phyloP scores from a whole-genome alignment of 495 filamentous ascomycete genomes.

The Aspergillus kassunensis region DNA sequence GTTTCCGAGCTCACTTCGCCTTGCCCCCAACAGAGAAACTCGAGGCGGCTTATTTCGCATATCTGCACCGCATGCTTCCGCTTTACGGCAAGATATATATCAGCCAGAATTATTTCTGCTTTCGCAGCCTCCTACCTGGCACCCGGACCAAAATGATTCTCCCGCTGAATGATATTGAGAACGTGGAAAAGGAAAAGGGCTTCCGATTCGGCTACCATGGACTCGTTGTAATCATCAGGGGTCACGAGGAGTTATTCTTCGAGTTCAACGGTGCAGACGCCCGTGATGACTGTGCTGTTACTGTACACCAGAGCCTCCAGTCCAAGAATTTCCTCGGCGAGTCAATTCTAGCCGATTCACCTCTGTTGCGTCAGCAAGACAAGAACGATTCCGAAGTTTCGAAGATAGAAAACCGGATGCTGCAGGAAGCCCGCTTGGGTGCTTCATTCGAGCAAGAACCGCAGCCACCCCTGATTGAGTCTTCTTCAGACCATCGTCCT shows the following conservation, averaged over 20 bases:
- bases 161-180: conserved; percentile 88
- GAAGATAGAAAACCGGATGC: conserved; percentile 73
- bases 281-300: conserved; percentile 85
- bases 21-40: conserved; percentile 78
- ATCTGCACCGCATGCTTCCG: conserved; percentile 81
- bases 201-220: conserved; percentile 91
- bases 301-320: conserved; percentile 71
- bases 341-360: conserved; percentile 68
- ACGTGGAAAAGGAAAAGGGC: conserved; percentile 90
- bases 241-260: conserved; percentile 96
- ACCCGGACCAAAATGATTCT: conserved; percentile 92
- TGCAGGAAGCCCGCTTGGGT: conserved; percentile 72
- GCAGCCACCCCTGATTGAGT: conserved; percentile 34
- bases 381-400: conserved; percentile 70
- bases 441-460: conserved; percentile 55
- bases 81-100: conserved; percentile 97
- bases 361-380: conserved; percentile 64
- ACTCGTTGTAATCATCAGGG: conserved; percentile 84
- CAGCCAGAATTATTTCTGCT: conserved; percentile 86
- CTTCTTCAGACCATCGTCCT: conserved; percentile 48
- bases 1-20: conserved; percentile 88
- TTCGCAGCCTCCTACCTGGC: conserved; percentile 83
- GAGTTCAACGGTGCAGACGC: conserved; percentile 75
- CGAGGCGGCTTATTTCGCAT: conserved; percentile 87
- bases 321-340: conserved; percentile 68